Base-by-base conservation (phyloP, 1,284 basidiomycete genomes). In the Pascua guehoae region DNA sequence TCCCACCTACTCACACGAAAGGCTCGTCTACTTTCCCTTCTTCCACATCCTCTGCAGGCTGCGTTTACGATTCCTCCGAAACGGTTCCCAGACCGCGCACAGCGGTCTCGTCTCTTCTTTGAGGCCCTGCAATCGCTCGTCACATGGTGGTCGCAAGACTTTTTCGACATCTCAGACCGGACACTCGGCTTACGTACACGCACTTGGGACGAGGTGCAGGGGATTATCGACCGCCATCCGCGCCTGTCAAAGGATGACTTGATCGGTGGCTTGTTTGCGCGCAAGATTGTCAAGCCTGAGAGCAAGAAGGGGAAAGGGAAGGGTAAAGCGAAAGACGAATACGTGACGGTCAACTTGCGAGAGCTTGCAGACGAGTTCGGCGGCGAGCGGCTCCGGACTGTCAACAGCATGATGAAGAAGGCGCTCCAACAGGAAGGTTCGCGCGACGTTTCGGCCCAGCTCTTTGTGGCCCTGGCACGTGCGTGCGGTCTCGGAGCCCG, bases 401-500 rank as follows among this genome's bases (percentile, higher is more conserved):
- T 84, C 18, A 91, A 91, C 69, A 93, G 89, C 61, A 79, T 97
- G 43, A 91, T 91, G 86, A 92, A 93, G 70, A 90, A 92, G 68
- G 86, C 86, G 0, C 78, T 95, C 14, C 86, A 88, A 81, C 83
- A 83, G 56, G 81, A 79, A 55, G 96, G 94, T 4, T 90, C 88
- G 17, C 82, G 91, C 58, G 95, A 98, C 74, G 85, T 87, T 41
- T 90, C 89, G 58, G 88, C 91, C 0, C 91, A 95, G 68, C 82
- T 98, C 8, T 98, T 98, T 71, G 95, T 92, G 11, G 86, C 89
- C 0, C 79, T 97, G 0, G 93, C 92, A 70, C 83, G 96, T 15
- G 88, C 87, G 5, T 81, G 97, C 10, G 88, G 87, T 12, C 86
- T 98, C 17, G 94, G 94, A 0, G 84, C 91, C 2, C 82, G 96